Conservation (phyloP, 768 basidiomycete genomes). For the Strobilomyces echinocephalus region DNA sequence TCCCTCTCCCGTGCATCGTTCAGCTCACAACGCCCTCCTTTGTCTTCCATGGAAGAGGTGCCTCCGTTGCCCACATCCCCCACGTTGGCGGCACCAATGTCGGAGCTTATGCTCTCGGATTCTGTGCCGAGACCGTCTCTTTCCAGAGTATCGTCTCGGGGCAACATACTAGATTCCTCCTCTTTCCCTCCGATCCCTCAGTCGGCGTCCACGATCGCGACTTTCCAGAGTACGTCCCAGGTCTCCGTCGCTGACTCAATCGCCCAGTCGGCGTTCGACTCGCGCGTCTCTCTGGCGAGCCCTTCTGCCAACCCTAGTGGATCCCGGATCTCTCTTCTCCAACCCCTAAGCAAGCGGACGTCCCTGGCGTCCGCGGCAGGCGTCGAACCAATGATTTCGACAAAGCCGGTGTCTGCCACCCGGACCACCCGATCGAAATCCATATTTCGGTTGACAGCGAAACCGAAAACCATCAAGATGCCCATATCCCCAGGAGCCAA, state of each 20-base stretch:
- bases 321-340: constrained; percentile 24
- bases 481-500: constrained; percentile 5
- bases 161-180: constrained; percentile 1
- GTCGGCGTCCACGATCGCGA: constrained; percentile 24
- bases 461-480: constrained; percentile 21
- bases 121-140: constrained; percentile 3
- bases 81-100: constrained; percentile 5
- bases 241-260: constrained; percentile 16
- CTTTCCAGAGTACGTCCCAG: constrained; percentile 22
- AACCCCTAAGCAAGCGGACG: constrained; percentile 23
- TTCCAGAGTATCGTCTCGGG: constrained; percentile 23
- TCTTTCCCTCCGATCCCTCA: constrained; percentile 27
- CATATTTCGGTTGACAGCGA: constrained; percentile 27
- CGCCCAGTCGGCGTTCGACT: constrained; percentile 13
- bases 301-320: constrained; percentile 1
- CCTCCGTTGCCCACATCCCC: constrained; percentile 29
- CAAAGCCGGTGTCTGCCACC: background rate
- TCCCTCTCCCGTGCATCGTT: constrained; percentile 29
- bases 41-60: constrained; percentile 19
- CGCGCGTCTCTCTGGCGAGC: constrained; percentile 14
- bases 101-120: constrained; percentile 3
- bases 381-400: constrained; percentile 14
- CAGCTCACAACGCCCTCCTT: constrained; percentile 22
- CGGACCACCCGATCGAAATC: constrained; percentile 22
- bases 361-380: constrained; percentile 25